Conservation (phyloP, 2,329 filamentous ascomycete genomes). For the Botrytis aclada region DNA sequence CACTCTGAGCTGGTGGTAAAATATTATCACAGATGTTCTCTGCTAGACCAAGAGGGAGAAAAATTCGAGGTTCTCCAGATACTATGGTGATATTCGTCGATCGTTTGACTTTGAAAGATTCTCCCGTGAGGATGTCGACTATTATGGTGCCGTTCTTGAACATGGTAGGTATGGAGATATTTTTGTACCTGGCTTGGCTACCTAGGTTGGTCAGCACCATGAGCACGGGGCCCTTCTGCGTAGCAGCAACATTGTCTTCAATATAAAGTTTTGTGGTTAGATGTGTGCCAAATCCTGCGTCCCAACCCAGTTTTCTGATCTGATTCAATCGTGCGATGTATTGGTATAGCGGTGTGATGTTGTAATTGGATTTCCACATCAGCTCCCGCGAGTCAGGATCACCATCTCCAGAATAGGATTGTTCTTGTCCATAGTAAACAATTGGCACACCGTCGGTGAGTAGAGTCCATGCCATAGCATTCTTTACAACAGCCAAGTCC, state of each 20-base stretch:
- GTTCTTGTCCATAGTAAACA: conserved; percentile 51
- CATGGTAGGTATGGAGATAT: conserved; percentile 15
- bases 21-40: conserved; percentile 18
- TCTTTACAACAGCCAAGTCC: conserved; percentile 40
- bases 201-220: conserved; percentile 25
- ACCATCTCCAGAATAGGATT: conserved; percentile 43
- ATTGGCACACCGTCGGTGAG: conserved; percentile 51
- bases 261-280: conserved; percentile 16
- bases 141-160: conserved; percentile 22
- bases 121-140: conserved; percentile 22
- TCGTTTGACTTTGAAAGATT: conserved; percentile 22
- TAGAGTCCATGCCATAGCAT: conserved; percentile 47
- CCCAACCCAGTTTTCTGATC: conserved; percentile 23
- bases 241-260: conserved; percentile 15
- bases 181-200: conserved; percentile 13
- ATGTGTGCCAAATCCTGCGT: conserved; percentile 23
- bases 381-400: conserved; percentile 45
- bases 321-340: conserved; percentile 23
- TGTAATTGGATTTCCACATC: conserved; percentile 42
- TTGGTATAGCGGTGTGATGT: conserved; percentile 32
- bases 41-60: conserved; percentile 20
- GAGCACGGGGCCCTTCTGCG: conserved; percentile 24
- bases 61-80: conserved; percentile 21
- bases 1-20: conserved; percentile 4
- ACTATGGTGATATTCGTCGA: conserved; percentile 16